These are phyloP conservation scores for Mycosphaerella arachidis DNA, from an alignment of 2,329 filamentous ascomycete genomes.

Conservation along the genomic window DNA sequence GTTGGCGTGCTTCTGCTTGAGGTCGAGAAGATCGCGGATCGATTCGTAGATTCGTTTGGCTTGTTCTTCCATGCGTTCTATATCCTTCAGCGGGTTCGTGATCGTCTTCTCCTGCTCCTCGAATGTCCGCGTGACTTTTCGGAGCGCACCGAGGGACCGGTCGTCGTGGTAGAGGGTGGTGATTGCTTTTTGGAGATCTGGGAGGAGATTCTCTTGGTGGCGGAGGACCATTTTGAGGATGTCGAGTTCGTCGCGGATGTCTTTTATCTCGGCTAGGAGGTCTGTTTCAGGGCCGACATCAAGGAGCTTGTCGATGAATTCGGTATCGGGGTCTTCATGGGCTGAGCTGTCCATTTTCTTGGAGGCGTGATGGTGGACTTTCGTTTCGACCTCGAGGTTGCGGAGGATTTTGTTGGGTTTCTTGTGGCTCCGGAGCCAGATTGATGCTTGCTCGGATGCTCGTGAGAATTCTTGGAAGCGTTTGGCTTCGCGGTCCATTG, in stretches of 20 bases:
- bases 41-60: slow-evolving; percentile 57
- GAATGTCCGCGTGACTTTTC: slow-evolving; percentile 48
- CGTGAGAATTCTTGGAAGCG: slow-evolving; percentile 58
- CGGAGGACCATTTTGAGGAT: slow-evolving; percentile 55
- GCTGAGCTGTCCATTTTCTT: slow-evolving; percentile 39
- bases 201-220: slow-evolving; percentile 46
- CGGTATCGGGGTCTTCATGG: slow-evolving; percentile 26
- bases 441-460: slow-evolving; percentile 54
- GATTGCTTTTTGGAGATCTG: slow-evolving; percentile 46
- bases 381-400: slow-evolving; percentile 15
- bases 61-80: slow-evolving; percentile 61
- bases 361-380: slow-evolving; percentile 24
- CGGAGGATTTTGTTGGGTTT: slow-evolving; percentile 13
- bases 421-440: slow-evolving; percentile 20
- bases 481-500: slow-evolving; percentile 38
- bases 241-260: slow-evolving; percentile 63
- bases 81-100: slow-evolving; percentile 45
- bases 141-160: slow-evolving; percentile 33
- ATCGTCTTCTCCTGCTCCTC: slow-evolving; percentile 56
- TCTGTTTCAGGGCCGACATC: slow-evolving; percentile 59
- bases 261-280: slow-evolving; percentile 60
- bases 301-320: slow-evolving; percentile 53
- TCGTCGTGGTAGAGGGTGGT: slow-evolving; percentile 36
- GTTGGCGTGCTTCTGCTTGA: slow-evolving; percentile 67
- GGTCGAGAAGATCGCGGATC: slow-evolving; percentile 59